Base-by-base conservation (phyloP, 2,329 filamentous ascomycete species). In the Metarhizium humberi region DNA sequence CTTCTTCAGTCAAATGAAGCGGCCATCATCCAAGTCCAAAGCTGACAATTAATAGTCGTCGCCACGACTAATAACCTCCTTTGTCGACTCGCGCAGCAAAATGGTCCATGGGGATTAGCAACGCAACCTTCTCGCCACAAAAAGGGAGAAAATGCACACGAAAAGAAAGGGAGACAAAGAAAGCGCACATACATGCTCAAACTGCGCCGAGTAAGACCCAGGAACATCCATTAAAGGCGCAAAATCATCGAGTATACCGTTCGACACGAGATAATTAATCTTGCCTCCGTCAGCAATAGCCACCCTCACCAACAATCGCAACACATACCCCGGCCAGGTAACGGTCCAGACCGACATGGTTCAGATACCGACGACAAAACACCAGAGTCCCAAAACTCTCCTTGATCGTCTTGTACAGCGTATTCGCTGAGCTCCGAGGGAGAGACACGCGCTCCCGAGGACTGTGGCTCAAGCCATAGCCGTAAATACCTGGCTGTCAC, bases 131-230 rank as follows among this genome's bases (percentile, higher is more conserved):
- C 14, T 13, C 11, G n/a, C 43, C 4, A 13, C 3, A 2, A 25
- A 30, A 38, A 25, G 25, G 4, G 25, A 25, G 25, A 25, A 25
- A 25, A 25, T 25, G 25, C 25, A 25, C 25, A 25, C 25, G 25
- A 25, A 25, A 25, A 25, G 25, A 4, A 25, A 25, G 25, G 25
- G 1, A 25, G 25, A 25, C 25, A 25, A 25, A 25, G 25, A 25
- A 25, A 25, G 25, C 25, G 25, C 20, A 61, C 59, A 54, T 62
- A 75, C 73, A 64, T 78, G 84, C 69, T 86, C 83, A 63, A 81
- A 86, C 61, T 86, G 84, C 10, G 83, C 83, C 5, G 79, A 77
- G 63, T 84, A 85, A 1, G 81, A 84, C 2, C 82, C 82, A 58
- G 76, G 73, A 46, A 80, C 65, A 59, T 86, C 83, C 38, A 75